Conservation (phyloP, 441 rosid genomes). For the Aleurites moluccanus region DNA sequence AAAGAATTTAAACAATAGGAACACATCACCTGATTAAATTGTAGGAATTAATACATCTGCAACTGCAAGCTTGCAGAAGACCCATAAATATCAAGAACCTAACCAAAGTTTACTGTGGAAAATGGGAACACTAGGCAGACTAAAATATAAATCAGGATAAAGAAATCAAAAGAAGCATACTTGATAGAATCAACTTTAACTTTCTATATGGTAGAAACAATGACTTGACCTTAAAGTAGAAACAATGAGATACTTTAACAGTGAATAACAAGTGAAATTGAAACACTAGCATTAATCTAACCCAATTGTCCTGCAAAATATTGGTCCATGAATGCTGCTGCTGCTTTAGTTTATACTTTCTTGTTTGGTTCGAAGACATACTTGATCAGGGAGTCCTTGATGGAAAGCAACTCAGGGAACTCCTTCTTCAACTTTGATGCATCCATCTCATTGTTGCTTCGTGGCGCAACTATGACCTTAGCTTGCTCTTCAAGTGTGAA, state of each 20-base stretch:
- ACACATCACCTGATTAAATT: background rate
- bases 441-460: conserved; percentile 92
- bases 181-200: conserved; percentile 1
- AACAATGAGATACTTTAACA: conserved; percentile 9
- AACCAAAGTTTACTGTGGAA: background rate
- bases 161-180: conserved; percentile 5
- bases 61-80: conserved; percentile 4
- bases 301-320: conserved; percentile 15
- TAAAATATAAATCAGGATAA: conserved; percentile 11
- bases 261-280: conserved; percentile 15
- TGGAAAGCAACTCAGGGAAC: conserved; percentile 76
- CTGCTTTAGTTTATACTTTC: conserved; percentile 34
- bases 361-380: conserved; percentile 78
- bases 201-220: conserved; percentile 13
- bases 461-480: conserved; percentile 81
- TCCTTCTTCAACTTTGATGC: conserved; percentile 80
- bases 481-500: conserved; percentile 91
- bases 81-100: conserved; percentile 5
- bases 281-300: conserved; percentile 11
- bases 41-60: background rate
- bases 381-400: conserved; percentile 78
- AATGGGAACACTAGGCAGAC: background rate
- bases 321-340: background rate
- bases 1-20: conserved; percentile 5
- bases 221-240: no score